Evolutionary conservation across 352 stramenopile species (phyloP).

Genomic region (Globisporangium heterothallicum): DNA sequence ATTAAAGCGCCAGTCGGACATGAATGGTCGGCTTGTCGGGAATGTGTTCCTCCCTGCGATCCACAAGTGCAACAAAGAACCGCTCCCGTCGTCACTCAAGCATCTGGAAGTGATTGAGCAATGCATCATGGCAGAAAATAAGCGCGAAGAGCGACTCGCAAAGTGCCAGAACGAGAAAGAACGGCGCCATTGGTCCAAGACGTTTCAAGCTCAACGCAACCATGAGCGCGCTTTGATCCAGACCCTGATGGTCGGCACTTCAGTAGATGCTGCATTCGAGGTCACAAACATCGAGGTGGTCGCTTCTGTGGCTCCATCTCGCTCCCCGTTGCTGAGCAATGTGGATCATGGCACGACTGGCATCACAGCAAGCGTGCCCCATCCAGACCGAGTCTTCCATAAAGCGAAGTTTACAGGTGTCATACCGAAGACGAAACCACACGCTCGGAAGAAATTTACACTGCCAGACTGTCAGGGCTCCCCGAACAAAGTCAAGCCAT

Average conservation of each 20-base stretch:
- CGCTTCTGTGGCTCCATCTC: not conserved
- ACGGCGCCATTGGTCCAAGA: conserved; percentile 39
- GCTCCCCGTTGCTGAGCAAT: not conserved
- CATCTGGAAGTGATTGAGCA: conserved; percentile 71
- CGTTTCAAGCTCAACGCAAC: conserved; percentile 49
- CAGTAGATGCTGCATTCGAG: conserved; percentile 22
- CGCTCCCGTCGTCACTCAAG: conserved; percentile 30
- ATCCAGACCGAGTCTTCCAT: conserved; percentile 33
- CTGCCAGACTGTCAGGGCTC: conserved; percentile 40
- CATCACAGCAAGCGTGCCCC: conserved; percentile 18
- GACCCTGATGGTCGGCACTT: conserved; percentile 42
- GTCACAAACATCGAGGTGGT: conserved; percentile 24
- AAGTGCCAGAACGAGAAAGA: conserved; percentile 44
- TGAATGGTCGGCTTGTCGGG: conserved; percentile 43
- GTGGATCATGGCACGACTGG: conserved; percentile 14
- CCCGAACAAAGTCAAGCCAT: conserved; percentile 18
- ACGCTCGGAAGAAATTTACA: conserved; percentile 31
- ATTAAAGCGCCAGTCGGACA: conserved; percentile 26
- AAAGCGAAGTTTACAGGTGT: conserved; percentile 28
- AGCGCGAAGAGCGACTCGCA: conserved; percentile 49
- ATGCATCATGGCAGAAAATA: conserved; percentile 67
- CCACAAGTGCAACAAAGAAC: conserved; percentile 17
- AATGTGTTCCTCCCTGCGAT: conserved; percentile 66
- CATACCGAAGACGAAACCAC: conserved; percentile 31
- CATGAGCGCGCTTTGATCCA: conserved; percentile 55